These are phyloP conservation scores for Helotiales sp. DNA, from an alignment of 2,329 filamentous ascomycete genomes.

Conservation along the genomic window DNA sequence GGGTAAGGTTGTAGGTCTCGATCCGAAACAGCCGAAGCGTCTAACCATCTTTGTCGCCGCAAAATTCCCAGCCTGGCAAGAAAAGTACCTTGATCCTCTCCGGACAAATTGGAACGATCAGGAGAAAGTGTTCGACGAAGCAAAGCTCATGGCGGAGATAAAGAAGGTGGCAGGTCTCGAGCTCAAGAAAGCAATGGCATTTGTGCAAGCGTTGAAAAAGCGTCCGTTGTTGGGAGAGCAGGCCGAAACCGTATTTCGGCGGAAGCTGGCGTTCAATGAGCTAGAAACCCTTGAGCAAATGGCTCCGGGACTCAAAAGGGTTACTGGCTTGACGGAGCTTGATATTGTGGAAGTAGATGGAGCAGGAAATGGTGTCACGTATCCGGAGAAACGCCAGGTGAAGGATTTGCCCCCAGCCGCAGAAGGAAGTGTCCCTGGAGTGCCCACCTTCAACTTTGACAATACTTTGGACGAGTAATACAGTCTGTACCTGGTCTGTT, in stretches of 20 bases:
- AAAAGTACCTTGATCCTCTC: constrained; percentile 82
- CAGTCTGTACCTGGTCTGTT: too few species aligned
- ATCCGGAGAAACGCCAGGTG: constrained; percentile 55
- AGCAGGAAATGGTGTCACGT: constrained; percentile 60
- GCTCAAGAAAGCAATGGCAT: constrained; percentile 98
- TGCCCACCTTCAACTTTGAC: constrained; percentile 81
- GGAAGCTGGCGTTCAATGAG: constrained; percentile 88
- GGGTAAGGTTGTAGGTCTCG: constrained; percentile 82
- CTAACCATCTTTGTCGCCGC: constrained; percentile 82
- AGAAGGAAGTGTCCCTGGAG: constrained; percentile 76
- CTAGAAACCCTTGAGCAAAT: constrained; percentile 73
- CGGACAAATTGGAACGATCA: constrained; percentile 66
- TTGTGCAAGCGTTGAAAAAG: constrained; percentile 85
- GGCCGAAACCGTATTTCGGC: constrained; percentile 70
- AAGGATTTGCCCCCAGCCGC: constrained; percentile 59
- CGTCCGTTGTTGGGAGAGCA: constrained; percentile 71
- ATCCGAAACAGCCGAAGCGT: constrained; percentile 90
- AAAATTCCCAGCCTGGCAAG: constrained; percentile 86
- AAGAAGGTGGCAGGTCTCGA: constrained; percentile 82
- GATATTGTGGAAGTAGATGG: constrained; percentile 73
- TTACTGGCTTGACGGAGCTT: constrained; percentile 69
- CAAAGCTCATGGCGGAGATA: constrained; percentile 75
- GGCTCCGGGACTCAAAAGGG: constrained; percentile 75
- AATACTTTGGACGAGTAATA: too few species aligned
- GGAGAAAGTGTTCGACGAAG: constrained; percentile 70